A percentile compares a stretch with the other conserved stretches of the same genome.
These are phyloP conservation scores for Penicillium sp. DNA, from an alignment of 2,329 filamentous ascomycete genomes.

Conservation along the genomic window DNA sequence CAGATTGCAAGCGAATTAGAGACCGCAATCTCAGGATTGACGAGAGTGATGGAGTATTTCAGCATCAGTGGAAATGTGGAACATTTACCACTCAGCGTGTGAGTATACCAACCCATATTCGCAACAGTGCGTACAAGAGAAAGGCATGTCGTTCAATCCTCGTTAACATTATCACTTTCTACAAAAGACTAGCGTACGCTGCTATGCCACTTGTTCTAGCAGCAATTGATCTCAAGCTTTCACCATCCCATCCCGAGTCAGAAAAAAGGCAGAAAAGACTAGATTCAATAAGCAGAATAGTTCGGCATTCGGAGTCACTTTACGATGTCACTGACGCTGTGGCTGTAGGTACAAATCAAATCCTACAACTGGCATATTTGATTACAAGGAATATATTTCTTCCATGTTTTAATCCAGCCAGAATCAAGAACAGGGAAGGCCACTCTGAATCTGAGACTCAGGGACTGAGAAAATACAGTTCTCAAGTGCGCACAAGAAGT, in stretches of 20 bases:
- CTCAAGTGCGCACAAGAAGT: slow-evolving; percentile 14
- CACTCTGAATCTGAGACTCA: background rate
- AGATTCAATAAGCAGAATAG: slow-evolving; percentile 25
- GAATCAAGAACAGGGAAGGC: too few species aligned
- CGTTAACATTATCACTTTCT: too few species aligned
- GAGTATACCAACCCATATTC: slow-evolving; percentile 26
- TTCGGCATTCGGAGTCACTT: slow-evolving; percentile 27
- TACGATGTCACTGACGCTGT: slow-evolving; percentile 36
- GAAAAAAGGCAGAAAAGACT: slow-evolving; percentile 21
- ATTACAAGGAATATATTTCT: slow-evolving; percentile 30
- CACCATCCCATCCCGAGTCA: slow-evolving; percentile 21
- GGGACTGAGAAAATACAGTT: background rate
- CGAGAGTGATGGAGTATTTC: slow-evolving; percentile 53
- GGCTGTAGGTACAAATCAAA: slow-evolving; percentile 27
- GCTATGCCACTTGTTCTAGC: slow-evolving; percentile 33
- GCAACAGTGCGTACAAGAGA: too few species aligned
- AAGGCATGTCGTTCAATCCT: too few species aligned
- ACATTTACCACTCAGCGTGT: slow-evolving; percentile 56
- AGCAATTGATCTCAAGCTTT: slow-evolving; percentile 34
- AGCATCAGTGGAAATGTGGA: slow-evolving; percentile 51
- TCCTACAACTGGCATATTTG: slow-evolving; percentile 30
- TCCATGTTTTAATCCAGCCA: slow-evolving; percentile 3
- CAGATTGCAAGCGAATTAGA: slow-evolving; percentile 45
- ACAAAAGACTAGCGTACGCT: slow-evolving; percentile 29
- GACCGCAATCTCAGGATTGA: slow-evolving; percentile 51